Base-by-base conservation (phyloP, 2,329 filamentous ascomycete species). In the Fusarium verrucosum region DNA sequence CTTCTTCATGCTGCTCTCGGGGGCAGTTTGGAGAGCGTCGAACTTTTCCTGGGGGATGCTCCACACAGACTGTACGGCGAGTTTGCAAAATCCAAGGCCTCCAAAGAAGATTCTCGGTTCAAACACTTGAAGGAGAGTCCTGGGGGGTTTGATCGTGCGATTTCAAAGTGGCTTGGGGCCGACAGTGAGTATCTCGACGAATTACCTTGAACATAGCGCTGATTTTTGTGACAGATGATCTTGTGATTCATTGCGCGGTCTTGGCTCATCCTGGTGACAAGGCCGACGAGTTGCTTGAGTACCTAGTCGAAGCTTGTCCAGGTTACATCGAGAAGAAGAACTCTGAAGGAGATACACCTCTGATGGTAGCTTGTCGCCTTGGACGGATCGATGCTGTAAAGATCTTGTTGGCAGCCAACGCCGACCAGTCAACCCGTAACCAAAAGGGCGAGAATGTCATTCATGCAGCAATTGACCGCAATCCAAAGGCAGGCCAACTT, bases 31-130 rank as follows among this genome's bases (percentile, higher is more conserved):
- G 85, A 89, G 35, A 83, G 84, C 17, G 85, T 92, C 0, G 88
- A 95, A 71, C 96, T 91, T 86, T 92, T 94, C 73, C 76, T 92
- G 52, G 88, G 89, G 55, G 89, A 92, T 60, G 84, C 86, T 1
- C 91, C 92, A 0, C 77, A 86, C 66, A 82, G 87, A 25, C 81
- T 85, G 50, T 95, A 95, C 70, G 76, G 82, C 23, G 86, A 92
- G 41, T 95, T 93, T 71, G 82, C 80, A 35, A 79, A 80, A 61
- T 84, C 87, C 0, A 84, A 87, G 64, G 74, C 79, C 2, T 84
- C 90, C 51, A 81, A 81, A 58, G 80, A 87, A 22, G 88, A 94
- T 62, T 76, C 82, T 47, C 81, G 86, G 35, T 76, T 94, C 43
- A 84, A 86, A 68, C 84, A 85, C 54, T 78, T 95, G 6, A 82